Evolutionary conservation across 2,329 filamentous ascomycete species (phyloP).

Genomic region (Byssoonygena ceratinophila): DNA sequence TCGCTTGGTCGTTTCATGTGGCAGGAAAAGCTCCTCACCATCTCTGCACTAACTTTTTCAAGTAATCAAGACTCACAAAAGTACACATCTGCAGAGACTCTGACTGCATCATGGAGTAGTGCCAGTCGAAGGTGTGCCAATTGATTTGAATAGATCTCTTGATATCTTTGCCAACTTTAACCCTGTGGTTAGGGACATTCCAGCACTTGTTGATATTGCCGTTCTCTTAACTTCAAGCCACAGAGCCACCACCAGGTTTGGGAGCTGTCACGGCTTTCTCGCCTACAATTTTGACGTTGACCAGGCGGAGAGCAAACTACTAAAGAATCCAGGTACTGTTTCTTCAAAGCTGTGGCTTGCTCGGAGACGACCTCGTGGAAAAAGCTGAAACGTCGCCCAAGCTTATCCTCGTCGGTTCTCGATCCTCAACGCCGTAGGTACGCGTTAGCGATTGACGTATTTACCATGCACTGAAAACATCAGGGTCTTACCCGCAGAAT

Average conservation of each 20-base stretch:
- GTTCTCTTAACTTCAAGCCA: background rate
- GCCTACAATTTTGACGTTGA: background rate
- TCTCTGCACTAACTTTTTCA: background rate
- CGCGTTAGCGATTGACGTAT: slow-evolving; percentile 9
- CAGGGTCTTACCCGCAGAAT: slow-evolving; percentile 1
- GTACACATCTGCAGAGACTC: background rate
- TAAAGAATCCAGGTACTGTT: background rate
- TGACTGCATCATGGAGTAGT: background rate
- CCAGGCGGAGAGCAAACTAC: background rate
- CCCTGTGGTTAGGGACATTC: too few species aligned
- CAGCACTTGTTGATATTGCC: too few species aligned
- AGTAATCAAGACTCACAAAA: background rate
- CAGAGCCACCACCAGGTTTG: background rate
- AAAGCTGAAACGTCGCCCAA: slow-evolving; percentile 6
- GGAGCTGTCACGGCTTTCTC: background rate
- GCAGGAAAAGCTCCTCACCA: background rate
- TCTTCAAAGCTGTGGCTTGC: slow-evolving; percentile 2
- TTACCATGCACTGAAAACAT: slow-evolving; percentile 3
- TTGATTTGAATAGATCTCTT: background rate
- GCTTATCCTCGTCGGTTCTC: background rate
- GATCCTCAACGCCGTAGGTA: slow-evolving; percentile 1
- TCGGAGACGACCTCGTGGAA: background rate
- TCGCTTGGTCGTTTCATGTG: slow-evolving; percentile 4
- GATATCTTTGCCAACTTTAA: too few species aligned
- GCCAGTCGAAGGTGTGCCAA: background rate